Conservation (phyloP, 2,329 filamentous ascomycete genomes). For the Calycina marina region DNA sequence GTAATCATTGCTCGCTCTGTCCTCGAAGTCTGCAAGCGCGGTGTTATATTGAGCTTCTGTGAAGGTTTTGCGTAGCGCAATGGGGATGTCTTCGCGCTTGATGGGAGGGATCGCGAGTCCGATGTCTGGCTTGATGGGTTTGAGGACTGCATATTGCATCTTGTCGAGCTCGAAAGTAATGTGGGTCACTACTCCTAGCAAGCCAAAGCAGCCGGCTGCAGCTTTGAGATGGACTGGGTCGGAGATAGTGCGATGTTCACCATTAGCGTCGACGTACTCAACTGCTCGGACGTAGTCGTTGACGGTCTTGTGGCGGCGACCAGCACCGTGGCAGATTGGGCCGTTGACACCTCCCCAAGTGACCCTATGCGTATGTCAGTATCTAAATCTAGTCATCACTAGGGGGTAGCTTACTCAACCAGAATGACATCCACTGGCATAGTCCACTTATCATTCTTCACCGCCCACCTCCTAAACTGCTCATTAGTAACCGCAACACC, state of each 20-base stretch:
- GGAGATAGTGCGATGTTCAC: conserved; percentile 26
- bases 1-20: conserved; percentile 26
- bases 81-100: conserved; percentile 25
- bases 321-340: conserved; percentile 32
- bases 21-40: conserved; percentile 26
- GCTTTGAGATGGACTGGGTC: conserved; percentile 26
- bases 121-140: conserved; percentile 28
- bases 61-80: conserved; percentile 23
- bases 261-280: conserved; percentile 33
- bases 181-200: conserved; percentile 34
- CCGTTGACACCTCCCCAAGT: conserved; percentile 32
- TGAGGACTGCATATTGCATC: conserved; percentile 32
- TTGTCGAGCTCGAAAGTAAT: conserved; percentile 31
- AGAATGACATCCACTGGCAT: conserved; percentile 32
- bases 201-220: conserved; percentile 30
- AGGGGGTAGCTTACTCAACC: conserved; percentile 29
- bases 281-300: conserved; percentile 31
- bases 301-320: conserved; percentile 28
- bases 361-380: conserved; percentile 19
- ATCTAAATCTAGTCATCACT: no score
- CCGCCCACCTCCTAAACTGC: conserved; percentile 30
- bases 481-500: conserved; percentile 32
- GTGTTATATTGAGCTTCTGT: conserved; percentile 22
- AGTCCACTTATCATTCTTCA: conserved; percentile 26
- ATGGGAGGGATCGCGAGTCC: conserved; percentile 30